These are phyloP conservation scores for Metschnikowia peoriensis DNA, from an alignment of 805 yeast species.

Conservation along the genomic window DNA sequence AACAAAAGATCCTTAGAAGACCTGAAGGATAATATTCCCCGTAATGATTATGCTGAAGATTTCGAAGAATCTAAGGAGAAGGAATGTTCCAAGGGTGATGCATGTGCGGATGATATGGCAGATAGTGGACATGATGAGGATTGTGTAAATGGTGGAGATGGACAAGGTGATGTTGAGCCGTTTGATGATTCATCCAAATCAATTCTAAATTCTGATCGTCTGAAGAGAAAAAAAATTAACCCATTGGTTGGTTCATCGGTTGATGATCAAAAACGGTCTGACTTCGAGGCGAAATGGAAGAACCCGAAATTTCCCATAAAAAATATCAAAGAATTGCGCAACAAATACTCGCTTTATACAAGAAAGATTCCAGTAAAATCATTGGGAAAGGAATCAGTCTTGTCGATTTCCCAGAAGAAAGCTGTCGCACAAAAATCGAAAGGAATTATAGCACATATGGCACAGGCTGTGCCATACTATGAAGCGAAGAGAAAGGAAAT, in stretches of 20 bases:
- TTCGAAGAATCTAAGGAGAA: not conserved
- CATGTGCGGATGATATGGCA: not conserved
- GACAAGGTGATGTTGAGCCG: constrained; percentile 2
- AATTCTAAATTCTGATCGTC: not conserved
- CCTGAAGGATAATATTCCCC: too few species aligned
- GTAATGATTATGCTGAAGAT: not conserved
- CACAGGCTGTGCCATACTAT: constrained; percentile 27
- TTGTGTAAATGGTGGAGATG: constrained; percentile 21
- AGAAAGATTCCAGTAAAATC: constrained; percentile 9
- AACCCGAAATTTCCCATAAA: constrained; percentile 26
- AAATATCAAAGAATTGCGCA: constrained; percentile 13
- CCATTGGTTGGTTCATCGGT: constrained; percentile 16
- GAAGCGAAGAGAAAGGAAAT: constrained; percentile 26
- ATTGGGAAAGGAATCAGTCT: constrained; percentile 15
- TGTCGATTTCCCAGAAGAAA: constrained; percentile 22
- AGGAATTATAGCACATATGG: constrained; percentile 29
- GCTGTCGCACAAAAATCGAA: constrained; percentile 22
- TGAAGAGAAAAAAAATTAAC: constrained; percentile 17
- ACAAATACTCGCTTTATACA: constrained; percentile 2
- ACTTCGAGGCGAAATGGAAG: constrained; percentile 9
- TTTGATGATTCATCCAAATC: constrained; percentile 6
- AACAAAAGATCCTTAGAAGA: too few species aligned
- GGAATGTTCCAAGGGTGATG: not conserved
- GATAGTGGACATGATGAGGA: constrained; percentile 3
- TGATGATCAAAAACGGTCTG: constrained; percentile 11